Percentiles rank a stretch among this genome's conserved stretches.
phyloP scores from a whole-genome alignment of 768 basidiomycete species.

The Mycena metata region DNA sequence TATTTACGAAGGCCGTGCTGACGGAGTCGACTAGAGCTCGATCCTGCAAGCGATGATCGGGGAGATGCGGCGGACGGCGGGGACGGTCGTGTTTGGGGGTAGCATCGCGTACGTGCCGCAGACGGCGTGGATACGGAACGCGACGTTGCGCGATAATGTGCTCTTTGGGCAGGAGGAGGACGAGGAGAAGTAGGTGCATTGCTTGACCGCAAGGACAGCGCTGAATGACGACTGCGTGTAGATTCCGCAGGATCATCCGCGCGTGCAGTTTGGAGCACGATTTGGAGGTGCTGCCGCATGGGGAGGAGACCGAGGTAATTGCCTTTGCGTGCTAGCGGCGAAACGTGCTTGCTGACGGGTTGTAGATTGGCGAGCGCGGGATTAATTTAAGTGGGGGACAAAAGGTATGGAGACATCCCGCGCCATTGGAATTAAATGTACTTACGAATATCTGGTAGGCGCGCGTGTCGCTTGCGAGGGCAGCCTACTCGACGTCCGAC shows the following conservation, averaged over 20 bases:
- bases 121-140: too few species aligned
- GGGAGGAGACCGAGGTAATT: conserved; percentile 67
- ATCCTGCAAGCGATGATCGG: conserved; percentile 70
- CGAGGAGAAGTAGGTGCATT: too few species aligned
- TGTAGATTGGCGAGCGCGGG: conserved; percentile 78
- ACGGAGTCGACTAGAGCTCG: conserved; percentile 58
- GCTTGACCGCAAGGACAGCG: too few species aligned
- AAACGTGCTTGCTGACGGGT: too few species aligned
- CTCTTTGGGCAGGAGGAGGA: too few species aligned
- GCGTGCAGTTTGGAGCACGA: conserved; percentile 82
- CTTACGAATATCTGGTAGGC: conserved; percentile 53
- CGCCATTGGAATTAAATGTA: not conserved
- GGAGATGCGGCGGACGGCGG: conserved; percentile 75
- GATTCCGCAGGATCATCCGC: conserved; percentile 68
- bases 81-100: conserved; percentile 50
- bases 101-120: too few species aligned
- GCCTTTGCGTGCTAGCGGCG: too few species aligned
- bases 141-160: too few species aligned
- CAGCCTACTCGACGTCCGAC: conserved; percentile 80
- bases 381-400: conserved; percentile 73
- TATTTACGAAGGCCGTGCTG: not conserved
- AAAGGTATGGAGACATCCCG: conserved; percentile 4
- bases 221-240: conserved; percentile 60
- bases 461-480: conserved; percentile 82
- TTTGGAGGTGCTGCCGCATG: conserved; percentile 77